Evolutionary conservation across 2,329 filamentous ascomycete genomes (phyloP).

Genomic region (Graphium sp.): DNA sequence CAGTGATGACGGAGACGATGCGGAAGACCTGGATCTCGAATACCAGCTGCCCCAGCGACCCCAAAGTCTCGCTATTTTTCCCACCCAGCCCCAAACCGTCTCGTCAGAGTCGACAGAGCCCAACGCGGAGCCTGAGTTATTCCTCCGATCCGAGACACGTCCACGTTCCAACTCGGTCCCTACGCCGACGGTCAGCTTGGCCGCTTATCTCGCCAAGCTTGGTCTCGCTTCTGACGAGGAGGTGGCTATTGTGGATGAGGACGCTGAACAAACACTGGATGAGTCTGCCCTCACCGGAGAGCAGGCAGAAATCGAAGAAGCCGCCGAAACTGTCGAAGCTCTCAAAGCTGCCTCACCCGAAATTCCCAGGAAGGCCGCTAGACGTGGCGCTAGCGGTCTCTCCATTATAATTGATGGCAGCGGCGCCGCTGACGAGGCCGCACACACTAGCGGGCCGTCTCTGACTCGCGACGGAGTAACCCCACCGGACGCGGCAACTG

Average conservation of each 20-base stretch:
- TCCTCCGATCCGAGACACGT: slow-evolving; percentile 15
- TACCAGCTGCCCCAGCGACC: slow-evolving; percentile 19
- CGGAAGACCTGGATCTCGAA: slow-evolving; percentile 19
- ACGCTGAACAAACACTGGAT: background rate
- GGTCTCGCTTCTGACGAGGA: slow-evolving; percentile 3
- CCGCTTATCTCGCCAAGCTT: slow-evolving; percentile 10
- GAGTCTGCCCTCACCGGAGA: slow-evolving; percentile 5
- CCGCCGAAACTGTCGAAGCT: background rate
- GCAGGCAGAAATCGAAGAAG: slow-evolving; percentile 4
- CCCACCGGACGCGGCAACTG: too few relatives aligned
- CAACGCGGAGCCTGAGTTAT: too few relatives aligned
- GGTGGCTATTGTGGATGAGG: slow-evolving; percentile 3
- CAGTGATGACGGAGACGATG: slow-evolving; percentile 43
- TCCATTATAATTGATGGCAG: too few relatives aligned
- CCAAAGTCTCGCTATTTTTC: slow-evolving; percentile 25
- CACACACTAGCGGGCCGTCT: too few relatives aligned
- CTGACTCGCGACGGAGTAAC: slow-evolving; percentile 2
- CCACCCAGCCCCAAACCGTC: slow-evolving; percentile 7
- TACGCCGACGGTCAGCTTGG: slow-evolving; percentile 16
- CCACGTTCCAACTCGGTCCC: slow-evolving; percentile 34
- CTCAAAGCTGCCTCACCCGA: background rate
- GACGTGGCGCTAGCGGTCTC: too few relatives aligned
- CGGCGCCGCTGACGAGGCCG: background rate
- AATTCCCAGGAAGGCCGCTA: too few relatives aligned
- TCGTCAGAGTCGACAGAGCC: slow-evolving; percentile 1